Evolutionary conservation across 1,139 yeast species (phyloP).

Genomic region (Magnusiomyces magnusii): DNA sequence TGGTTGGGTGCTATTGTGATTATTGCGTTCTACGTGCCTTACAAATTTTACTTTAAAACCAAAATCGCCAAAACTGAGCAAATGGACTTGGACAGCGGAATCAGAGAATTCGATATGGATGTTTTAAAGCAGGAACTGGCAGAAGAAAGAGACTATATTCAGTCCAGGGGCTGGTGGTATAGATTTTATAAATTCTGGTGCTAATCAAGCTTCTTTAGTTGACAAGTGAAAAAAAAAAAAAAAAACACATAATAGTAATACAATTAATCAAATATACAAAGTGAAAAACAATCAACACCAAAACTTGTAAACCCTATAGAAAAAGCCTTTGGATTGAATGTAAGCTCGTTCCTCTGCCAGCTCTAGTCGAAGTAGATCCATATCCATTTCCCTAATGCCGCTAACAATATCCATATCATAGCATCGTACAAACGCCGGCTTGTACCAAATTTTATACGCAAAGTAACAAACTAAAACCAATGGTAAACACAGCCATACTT

Average conservation of each 20-base stretch:
- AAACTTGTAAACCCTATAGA: constrained; percentile 34
- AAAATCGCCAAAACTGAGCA: constrained; percentile 34
- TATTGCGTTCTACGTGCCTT: constrained; percentile 42
- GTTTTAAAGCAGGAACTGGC: constrained; percentile 43
- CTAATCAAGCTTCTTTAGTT: constrained; percentile 21
- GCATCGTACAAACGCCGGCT: constrained; percentile 36
- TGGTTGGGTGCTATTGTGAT: constrained; percentile 50
- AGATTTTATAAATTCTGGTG: constrained; percentile 41
- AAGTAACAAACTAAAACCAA: constrained; percentile 43
- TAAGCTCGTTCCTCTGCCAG: constrained; percentile 39
- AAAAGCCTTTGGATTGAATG: constrained; percentile 33
- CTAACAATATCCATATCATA: constrained; percentile 40
- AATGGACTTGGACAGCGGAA: constrained; percentile 45
- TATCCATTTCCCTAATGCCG: constrained; percentile 49
- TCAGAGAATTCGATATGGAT: constrained; percentile 50
- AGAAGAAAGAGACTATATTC: constrained; percentile 37
- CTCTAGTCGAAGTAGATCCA: constrained; percentile 45
- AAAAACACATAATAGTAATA: neutral
- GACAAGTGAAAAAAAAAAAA: neutral
- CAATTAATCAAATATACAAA: too few species aligned
- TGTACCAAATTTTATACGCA: constrained; percentile 42
- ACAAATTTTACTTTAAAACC: constrained; percentile 42
- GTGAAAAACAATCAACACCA: constrained; percentile 45
- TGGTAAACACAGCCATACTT: constrained; percentile 47
- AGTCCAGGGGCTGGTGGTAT: constrained; percentile 33